phyloP scores from a whole-genome alignment of 768 basidiomycete species.

The Leccinum subgranulosum region DNA sequence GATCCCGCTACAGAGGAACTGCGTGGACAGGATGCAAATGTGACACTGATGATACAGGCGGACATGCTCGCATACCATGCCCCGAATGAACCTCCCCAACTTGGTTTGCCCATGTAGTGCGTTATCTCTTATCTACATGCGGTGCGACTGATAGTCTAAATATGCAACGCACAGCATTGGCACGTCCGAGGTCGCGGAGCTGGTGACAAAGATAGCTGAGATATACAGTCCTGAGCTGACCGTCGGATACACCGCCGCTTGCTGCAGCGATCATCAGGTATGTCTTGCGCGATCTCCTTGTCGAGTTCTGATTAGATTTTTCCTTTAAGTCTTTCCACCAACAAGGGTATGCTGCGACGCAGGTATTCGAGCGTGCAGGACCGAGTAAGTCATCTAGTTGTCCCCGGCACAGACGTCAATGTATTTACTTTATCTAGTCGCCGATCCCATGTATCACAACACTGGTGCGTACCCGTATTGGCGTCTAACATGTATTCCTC shows the following conservation, averaged over 20 bases:
- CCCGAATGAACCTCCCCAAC: conserved; percentile 74
- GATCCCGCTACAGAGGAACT: conserved; percentile 48
- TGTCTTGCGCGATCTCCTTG: conserved; percentile 1
- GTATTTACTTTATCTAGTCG: conserved; percentile 43
- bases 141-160: neutral
- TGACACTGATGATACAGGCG: conserved; percentile 84
- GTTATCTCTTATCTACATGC: conserved; percentile 20
- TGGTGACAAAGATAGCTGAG: conserved; percentile 70
- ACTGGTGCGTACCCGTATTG: conserved; percentile 45
- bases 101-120: conserved; percentile 73
- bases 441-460: conserved; percentile 88
- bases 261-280: conserved; percentile 91
- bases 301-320: neutral
- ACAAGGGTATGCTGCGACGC: conserved; percentile 82
- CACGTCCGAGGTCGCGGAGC: conserved; percentile 68
- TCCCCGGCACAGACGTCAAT: neutral
- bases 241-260: conserved; percentile 70
- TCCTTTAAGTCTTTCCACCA: conserved; percentile 64
- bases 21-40: conserved; percentile 53
- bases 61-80: conserved; percentile 90
- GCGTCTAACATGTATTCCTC: neutral
- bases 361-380: conserved; percentile 86
- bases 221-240: conserved; percentile 80
- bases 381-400: conserved; percentile 41
- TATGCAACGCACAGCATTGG: conserved; percentile 58